Percentiles rank a stretch among this genome's conserved stretches.
These are phyloP conservation scores for Glaciozyma antarctica DNA, from an alignment of 768 basidiomycete genomes.

Conservation along the genomic window DNA sequence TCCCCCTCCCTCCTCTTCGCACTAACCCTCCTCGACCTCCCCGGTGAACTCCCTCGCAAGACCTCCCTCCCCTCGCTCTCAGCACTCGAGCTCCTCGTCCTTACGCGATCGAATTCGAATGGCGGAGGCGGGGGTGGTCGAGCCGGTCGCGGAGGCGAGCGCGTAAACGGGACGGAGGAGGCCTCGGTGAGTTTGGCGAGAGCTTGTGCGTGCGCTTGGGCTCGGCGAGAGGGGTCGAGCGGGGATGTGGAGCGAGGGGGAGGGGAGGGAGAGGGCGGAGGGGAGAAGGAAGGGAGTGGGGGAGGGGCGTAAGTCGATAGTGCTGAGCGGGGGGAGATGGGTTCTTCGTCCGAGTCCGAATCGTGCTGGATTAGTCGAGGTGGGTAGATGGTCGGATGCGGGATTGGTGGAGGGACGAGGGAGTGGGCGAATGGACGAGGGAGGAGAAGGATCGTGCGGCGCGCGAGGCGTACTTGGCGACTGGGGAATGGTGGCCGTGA, in stretches of 20 bases:
- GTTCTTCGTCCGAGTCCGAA: no score
- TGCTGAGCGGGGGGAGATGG: no score
- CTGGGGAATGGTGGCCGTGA: no score
- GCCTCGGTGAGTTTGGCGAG: constrained; percentile 17
- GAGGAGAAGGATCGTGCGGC: no score
- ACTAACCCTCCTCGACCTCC: background rate
- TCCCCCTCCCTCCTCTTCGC: background rate
- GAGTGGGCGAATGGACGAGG: no score
- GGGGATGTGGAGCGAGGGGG: background rate
- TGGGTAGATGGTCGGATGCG: no score
- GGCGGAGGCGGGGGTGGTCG: constrained; percentile 1
- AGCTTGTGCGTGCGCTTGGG: constrained; percentile 6
- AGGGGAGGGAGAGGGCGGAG: background rate
- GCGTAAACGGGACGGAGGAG: constrained; percentile 18
- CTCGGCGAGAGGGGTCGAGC: background rate
- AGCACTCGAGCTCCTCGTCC: background rate
- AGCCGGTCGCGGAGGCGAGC: constrained; percentile 8
- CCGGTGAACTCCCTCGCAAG: background rate
- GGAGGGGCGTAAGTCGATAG: background rate
- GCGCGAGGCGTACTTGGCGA: no score
- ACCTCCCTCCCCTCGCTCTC: background rate
- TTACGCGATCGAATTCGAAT: background rate
- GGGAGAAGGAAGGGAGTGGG: background rate
- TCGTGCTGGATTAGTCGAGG: no score
- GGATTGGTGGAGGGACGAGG: no score